Evolutionary conservation across 1,284 basidiomycete species (phyloP).

Genomic region (Sanghuangporus baumii): DNA sequence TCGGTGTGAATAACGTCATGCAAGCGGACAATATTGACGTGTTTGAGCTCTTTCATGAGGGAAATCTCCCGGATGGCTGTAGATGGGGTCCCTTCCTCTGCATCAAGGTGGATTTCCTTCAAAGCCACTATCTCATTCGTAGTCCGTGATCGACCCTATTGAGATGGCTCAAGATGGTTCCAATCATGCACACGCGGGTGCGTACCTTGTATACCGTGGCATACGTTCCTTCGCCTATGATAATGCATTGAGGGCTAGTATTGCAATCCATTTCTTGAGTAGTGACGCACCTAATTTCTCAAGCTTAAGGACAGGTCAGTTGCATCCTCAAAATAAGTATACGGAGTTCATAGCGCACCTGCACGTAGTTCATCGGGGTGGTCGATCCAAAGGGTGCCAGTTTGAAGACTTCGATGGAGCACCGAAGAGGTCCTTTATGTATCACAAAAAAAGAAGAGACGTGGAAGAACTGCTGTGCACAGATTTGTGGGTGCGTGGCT

Average conservation of each 20-base stretch:
- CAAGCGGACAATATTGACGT: conserved; percentile 92
- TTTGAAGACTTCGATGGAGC: background rate
- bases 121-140: conserved; percentile 88
- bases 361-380: conserved; percentile 58
- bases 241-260: background rate
- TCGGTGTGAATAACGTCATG: conserved; percentile 99
- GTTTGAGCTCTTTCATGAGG: conserved; percentile 95
- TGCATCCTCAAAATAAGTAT: background rate
- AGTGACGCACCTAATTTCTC: conserved; percentile 70
- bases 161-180: conserved; percentile 12
- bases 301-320: conserved; percentile 38
- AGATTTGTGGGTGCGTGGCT: background rate
- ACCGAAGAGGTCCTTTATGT: background rate
- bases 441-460: background rate
- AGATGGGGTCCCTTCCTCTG: conserved; percentile 92
- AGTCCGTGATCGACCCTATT: conserved; percentile 74
- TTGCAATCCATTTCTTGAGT: background rate
- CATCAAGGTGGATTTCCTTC: conserved; percentile 94
- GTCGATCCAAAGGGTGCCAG: conserved; percentile 15
- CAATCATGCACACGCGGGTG: conserved; percentile 2
- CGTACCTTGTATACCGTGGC: conserved; percentile 88
- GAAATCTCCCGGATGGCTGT: conserved; percentile 95
- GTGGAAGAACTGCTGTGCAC: background rate
- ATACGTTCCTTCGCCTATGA: conserved; percentile 75
- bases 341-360: conserved; percentile 35